Percentiles rank a stretch among this genome's conserved stretches.
phyloP scores from a whole-genome alignment of 139 green algal species.

The Astrephomene gubernaculifera region DNA sequence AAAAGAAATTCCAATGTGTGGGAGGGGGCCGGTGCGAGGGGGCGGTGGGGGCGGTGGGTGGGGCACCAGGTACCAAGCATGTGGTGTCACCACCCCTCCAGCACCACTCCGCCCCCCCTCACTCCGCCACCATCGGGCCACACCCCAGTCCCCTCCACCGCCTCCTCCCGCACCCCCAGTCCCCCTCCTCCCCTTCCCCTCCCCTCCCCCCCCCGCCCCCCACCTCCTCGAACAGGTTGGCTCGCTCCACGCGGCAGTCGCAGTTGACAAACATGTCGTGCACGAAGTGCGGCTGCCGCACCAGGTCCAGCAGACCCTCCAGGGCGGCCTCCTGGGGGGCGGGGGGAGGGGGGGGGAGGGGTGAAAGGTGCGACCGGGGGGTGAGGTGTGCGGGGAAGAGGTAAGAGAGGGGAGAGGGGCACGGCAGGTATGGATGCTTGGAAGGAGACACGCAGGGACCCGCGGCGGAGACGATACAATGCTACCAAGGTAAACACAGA shows the following conservation, averaged over 20 bases:
- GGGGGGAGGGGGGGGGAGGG: neutral
- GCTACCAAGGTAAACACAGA: too few species aligned
- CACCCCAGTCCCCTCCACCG: too few species aligned
- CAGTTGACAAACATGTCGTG: constrained; percentile 90
- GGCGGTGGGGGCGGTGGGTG: too few species aligned
- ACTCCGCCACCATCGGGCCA: too few species aligned
- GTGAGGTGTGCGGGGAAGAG: too few species aligned
- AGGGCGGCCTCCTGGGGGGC: constrained; percentile 87
- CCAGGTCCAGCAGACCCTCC: constrained; percentile 94
- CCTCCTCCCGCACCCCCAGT: too few species aligned
- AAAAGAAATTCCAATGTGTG: neutral
- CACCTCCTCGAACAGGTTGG: constrained; percentile 87
- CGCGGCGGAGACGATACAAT: too few species aligned
- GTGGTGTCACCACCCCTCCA: too few species aligned
- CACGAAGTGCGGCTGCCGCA: constrained; percentile 87
- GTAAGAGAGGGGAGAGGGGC: neutral
- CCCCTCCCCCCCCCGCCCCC: neutral
- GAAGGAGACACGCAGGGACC: too few species aligned
- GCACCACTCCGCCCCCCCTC: too few species aligned
- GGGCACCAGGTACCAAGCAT: too few species aligned
- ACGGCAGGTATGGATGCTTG: neutral
- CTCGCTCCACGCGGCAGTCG: constrained; percentile 81
- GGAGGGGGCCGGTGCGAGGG: neutral
- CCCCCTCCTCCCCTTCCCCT: neutral
- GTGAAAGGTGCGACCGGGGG: too few species aligned